Conservation (phyloP, 2,329 filamentous ascomycete genomes). For the Epichloe coenophiala region DNA sequence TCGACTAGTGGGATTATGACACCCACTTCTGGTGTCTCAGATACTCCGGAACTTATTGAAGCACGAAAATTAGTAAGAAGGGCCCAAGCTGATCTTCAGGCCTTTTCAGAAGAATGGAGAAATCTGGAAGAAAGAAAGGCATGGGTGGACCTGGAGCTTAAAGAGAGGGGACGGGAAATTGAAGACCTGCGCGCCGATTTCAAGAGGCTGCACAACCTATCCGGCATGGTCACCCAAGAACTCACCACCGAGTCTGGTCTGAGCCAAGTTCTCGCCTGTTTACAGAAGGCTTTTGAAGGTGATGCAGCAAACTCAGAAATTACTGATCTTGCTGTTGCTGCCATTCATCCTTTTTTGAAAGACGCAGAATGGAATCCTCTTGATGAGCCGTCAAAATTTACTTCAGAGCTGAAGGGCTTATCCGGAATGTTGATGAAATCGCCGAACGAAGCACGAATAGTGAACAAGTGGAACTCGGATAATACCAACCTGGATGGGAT, state of each 20-base stretch:
- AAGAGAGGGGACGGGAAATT: conserved; percentile 56
- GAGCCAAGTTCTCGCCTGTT: conserved; percentile 49
- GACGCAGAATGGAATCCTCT: conserved; percentile 68
- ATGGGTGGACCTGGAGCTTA: conserved; percentile 62
- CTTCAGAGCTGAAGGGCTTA: conserved; percentile 48
- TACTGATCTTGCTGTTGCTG: conserved; percentile 63
- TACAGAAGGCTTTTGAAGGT: conserved; percentile 39
- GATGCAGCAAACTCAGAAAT: conserved; percentile 46
- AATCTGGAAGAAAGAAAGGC: conserved; percentile 69
- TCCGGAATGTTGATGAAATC: conserved; percentile 32
- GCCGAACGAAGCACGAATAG: conserved; percentile 13
- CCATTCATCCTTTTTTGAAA: conserved; percentile 65
- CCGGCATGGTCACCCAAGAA: conserved; percentile 41
- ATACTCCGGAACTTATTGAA: conserved; percentile 48
- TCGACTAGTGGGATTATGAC: conserved; percentile 72
- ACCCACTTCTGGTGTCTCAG: conserved; percentile 39
- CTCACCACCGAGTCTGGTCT: conserved; percentile 39
- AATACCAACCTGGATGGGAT: conserved; percentile 27
- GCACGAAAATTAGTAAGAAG: conserved; percentile 63
- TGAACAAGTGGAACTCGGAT: conserved; percentile 25
- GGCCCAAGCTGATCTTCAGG: conserved; percentile 70
- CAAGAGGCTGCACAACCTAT: conserved; percentile 47
- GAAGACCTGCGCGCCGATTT: conserved; percentile 51
- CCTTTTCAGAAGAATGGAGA: conserved; percentile 88
- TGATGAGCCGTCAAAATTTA: conserved; percentile 51